Evolutionary conservation across 495 filamentous ascomycete genomes (phyloP), one percentile per base, ranked within the genome.

Genomic region (Glonium stellatum): DNA sequence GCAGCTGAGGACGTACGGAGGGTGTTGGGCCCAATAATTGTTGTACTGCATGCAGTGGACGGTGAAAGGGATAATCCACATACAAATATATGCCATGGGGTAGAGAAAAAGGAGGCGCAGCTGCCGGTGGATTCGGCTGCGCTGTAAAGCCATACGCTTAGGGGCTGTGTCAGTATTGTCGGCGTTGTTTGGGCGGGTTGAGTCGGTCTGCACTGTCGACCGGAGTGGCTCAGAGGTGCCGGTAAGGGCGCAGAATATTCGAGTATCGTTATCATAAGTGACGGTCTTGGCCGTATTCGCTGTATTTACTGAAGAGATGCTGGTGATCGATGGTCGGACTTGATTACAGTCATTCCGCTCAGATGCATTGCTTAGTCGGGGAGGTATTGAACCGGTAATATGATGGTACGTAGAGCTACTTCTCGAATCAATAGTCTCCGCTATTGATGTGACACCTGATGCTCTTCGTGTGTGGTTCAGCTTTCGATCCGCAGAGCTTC

Each of bases 21-120:
- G 78, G 58, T 81, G 63, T 21, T 67, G 60, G 15, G 74, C 75
- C 50, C 75, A 80, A 53, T 71, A 64, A 64, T 86, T 78, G 53
- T 79, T 75, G 71, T 84, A 88, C 41, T 78, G 76, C 39, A 84
- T 64, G 54, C 79, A 75, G 69, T 89, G 82, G 23, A 74, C 75
- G 13, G 85, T 71, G 67, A 90, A 87, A 12, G 87, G 86, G n/a
- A 84, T 70, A 37, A 86, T 68, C 87, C 87, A 91, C 71, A 87
- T 80, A 25, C 83, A 64, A n/a, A 85, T 76, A 73, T 90, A 90
- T 52, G 84, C 75, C 13, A 83, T 65, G 6, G 87, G 87, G 70
- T 91, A 90, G 49, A 85, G 81, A 67, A 90, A 87, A 2, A 90
- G 72, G 31, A 85, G 76, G 47, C 84, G 79, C 11, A 90, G 75